These are phyloP conservation scores for Rachicladosporium sp. DNA, from an alignment of 2,329 filamentous ascomycete genomes.

Conservation along the genomic window DNA sequence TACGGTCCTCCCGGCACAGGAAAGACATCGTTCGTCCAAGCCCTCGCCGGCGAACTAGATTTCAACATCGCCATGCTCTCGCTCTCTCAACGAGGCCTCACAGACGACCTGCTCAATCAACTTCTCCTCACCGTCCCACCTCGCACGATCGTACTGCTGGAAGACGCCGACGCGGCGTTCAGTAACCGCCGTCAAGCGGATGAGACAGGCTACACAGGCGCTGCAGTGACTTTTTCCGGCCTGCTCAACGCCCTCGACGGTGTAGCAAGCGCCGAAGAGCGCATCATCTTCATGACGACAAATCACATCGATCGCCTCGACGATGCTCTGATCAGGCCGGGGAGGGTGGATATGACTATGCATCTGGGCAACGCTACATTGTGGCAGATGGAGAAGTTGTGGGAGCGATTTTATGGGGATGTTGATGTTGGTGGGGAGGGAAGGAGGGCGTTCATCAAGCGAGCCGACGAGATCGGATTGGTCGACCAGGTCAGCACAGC, in stretches of 20 bases:
- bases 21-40: constrained; percentile 94
- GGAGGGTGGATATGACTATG: constrained; percentile 85
- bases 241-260: constrained; percentile 64
- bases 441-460: constrained; percentile 56
- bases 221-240: constrained; percentile 88
- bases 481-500: constrained; percentile 70
- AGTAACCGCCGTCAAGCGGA: constrained; percentile 66
- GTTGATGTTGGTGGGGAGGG: constrained; percentile 53
- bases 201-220: constrained; percentile 70
- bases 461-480: constrained; percentile 57
- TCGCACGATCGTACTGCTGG: constrained; percentile 68
- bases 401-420: constrained; percentile 90
- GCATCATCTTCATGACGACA: constrained; percentile 85
- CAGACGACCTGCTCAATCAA: constrained; percentile 77
- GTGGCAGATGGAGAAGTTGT: constrained; percentile 75
- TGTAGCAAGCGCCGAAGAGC: constrained; percentile 86
- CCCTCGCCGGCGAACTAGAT: constrained; percentile 80
- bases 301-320: constrained; percentile 88
- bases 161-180: constrained; percentile 88
- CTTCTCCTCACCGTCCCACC: constrained; percentile 75
- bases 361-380: constrained; percentile 77
- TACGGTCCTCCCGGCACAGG: constrained; percentile 84
- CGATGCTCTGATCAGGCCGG: constrained; percentile 77
- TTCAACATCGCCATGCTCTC: constrained; percentile 90
- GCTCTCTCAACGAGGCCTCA: constrained; percentile 77